Percentiles rank a stretch among this genome's conserved stretches.
Evolutionary conservation across 345 rosid genomes (phyloP).

Genomic region (Eucalyptus lansdowneana): DNA sequence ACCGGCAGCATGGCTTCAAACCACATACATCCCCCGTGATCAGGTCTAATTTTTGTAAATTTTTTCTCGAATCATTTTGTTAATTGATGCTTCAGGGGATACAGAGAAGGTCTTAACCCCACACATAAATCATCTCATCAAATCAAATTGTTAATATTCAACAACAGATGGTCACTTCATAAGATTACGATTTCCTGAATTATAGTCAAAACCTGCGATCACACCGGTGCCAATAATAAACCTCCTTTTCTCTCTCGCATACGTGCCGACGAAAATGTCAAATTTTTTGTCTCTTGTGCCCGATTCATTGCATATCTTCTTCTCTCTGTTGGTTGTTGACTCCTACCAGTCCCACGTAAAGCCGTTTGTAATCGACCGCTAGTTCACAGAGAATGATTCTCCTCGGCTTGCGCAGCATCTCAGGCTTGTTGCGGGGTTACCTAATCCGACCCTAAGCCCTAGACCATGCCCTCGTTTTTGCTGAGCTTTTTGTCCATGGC

Average conservation of each 20-base stretch:
- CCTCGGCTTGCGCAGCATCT: no score
- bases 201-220: neutral
- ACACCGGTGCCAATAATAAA: neutral
- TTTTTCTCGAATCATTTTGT: neutral
- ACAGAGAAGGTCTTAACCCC: neutral
- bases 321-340: no score
- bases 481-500: neutral
- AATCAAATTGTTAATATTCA: neutral
- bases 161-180: neutral
- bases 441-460: neutral
- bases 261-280: neutral
- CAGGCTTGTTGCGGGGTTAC: neutral
- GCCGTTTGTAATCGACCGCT: neutral
- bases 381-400: no score
- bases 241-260: neutral
- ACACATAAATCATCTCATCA: neutral
- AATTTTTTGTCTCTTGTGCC: neutral
- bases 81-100: neutral
- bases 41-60: neutral
- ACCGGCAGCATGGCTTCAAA: neutral
- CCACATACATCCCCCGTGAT: neutral
- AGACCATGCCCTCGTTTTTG: neutral
- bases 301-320: neutral
- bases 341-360: neutral
- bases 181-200: neutral